Base-by-base conservation (phyloP, 129 eudicot genomes). In the Daucus carota region DNA sequence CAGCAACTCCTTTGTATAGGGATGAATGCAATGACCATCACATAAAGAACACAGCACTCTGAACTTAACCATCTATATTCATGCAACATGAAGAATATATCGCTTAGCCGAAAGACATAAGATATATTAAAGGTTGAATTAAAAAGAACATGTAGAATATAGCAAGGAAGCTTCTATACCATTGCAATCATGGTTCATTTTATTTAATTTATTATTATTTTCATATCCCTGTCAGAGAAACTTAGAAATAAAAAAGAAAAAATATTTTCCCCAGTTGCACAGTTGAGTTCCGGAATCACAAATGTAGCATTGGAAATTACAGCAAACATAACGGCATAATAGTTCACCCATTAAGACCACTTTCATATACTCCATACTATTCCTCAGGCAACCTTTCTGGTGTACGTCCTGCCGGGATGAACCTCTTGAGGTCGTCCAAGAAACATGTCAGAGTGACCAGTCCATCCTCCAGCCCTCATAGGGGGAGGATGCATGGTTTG, bases 401-500 rank as follows among this genome's bases (percentile, higher is more conserved):
- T 78, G 62, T 82, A 83, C 60, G 80, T 14, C 76, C 85, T 80
- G 46, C 82, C 66, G 4, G 79, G 73, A 20, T 57, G 81, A 76
- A 75, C 45, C 59, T 73, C 90, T 76, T 87, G 89, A 59, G 93
- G 81, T 59, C 91, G 83, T 82, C 97, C 90, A 31, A 68, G 36
- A 83, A 81, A 86, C 80, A 87, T 72, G 83, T 87, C 85, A 32
- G 90, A 73, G 43, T 77, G 84, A 28, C 86, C 86, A 75, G 79
- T 88, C 79, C 87, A 87, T 66, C 91, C 89, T 73, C 96, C 97
- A 10, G 92, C 92, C 78, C 86, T 87, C 96, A 92, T 92, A 44
- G 92, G 86, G 70, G 92, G 92, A 54, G 90, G 96, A 4, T 40
- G 43, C 68, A 85, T 60, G 2, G 84, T 75, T 72, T 81, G 88